Evolutionary conservation across 2,329 filamentous ascomycete genomes (phyloP).

Genomic region (Aspergillus aculeatinus): DNA sequence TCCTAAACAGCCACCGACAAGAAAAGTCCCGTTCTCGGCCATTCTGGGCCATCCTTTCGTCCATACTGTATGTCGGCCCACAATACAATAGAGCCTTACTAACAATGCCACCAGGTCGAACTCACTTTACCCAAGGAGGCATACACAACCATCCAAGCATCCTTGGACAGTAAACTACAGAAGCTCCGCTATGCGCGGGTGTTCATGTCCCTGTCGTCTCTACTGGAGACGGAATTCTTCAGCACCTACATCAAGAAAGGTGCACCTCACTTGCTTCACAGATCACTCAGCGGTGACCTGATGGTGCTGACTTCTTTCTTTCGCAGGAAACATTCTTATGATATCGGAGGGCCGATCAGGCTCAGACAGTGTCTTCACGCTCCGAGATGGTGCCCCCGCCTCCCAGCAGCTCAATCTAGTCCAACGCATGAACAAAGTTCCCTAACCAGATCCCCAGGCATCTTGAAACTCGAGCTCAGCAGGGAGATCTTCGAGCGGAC

Average conservation of each 20-base stretch:
- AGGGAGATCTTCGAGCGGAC: slow-evolving; percentile 79
- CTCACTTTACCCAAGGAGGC: slow-evolving; percentile 69
- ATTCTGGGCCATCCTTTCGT: slow-evolving; percentile 66
- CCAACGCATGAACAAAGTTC: not conserved
- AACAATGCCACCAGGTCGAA: slow-evolving; percentile 46
- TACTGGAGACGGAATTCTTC: slow-evolving; percentile 76
- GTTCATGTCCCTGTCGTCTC: slow-evolving; percentile 67
- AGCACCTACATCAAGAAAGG: slow-evolving; percentile 80
- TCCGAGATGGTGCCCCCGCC: slow-evolving; percentile 61
- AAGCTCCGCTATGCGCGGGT: slow-evolving; percentile 63
- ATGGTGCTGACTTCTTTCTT: not conserved
- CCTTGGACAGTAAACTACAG: slow-evolving; percentile 48
- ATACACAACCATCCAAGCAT: slow-evolving; percentile 55
- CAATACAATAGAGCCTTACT: not conserved
- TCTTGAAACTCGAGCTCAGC: slow-evolving; percentile 73
- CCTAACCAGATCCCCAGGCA: slow-evolving; percentile 49
- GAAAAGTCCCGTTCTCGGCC: slow-evolving; percentile 72
- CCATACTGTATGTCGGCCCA: slow-evolving; percentile 50
- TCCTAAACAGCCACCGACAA: slow-evolving; percentile 66
- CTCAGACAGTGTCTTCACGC: slow-evolving; percentile 68
- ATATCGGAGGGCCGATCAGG: slow-evolving; percentile 73
- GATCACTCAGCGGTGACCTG: not conserved
- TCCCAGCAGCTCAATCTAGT: not conserved
- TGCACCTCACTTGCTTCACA: slow-evolving; percentile 33
- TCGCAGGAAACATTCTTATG: slow-evolving; percentile 73